Conservation (phyloP, 495 filamentous ascomycete genomes). For the Annulohypoxylon maeteangense region DNA sequence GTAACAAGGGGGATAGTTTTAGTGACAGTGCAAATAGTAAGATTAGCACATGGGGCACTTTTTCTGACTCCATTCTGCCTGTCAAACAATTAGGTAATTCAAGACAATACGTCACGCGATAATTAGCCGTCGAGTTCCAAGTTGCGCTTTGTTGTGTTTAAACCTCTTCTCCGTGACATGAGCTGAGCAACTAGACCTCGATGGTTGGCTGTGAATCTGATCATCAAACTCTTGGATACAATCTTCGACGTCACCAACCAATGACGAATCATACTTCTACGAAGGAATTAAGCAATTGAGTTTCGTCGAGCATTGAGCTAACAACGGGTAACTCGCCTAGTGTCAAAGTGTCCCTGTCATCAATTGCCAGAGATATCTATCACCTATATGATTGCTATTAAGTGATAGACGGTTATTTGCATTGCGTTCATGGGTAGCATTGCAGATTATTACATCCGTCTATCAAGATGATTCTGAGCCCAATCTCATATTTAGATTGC, state of each 20-base stretch:
- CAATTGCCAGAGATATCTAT: not conserved
- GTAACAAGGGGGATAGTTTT: too few species aligned
- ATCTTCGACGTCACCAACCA: conserved; percentile 44
- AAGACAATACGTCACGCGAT: not conserved
- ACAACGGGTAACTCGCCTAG: not conserved
- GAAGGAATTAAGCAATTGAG: not conserved
- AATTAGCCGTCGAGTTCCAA: not conserved
- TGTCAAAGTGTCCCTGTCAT: conserved; percentile 18
- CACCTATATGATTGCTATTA: not conserved
- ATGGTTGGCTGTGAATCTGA: conserved; percentile 10
- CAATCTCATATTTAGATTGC: conserved; percentile 78
- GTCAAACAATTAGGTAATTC: not conserved
- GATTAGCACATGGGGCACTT: too few species aligned
- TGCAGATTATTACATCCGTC: not conserved
- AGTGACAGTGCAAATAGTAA: too few species aligned
- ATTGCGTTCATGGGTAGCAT: not conserved
- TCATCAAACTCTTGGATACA: not conserved
- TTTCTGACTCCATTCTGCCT: too few species aligned
- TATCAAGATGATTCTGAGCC: conserved; percentile 64
- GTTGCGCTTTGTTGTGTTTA: not conserved
- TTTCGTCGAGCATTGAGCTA: not conserved
- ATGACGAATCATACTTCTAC: not conserved
- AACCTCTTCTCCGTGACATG: not conserved
- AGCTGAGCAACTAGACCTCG: not conserved
- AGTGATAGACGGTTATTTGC: not conserved